Conservation (phyloP, 139 green algal genomes). For the Picochlorum sp. region DNA sequence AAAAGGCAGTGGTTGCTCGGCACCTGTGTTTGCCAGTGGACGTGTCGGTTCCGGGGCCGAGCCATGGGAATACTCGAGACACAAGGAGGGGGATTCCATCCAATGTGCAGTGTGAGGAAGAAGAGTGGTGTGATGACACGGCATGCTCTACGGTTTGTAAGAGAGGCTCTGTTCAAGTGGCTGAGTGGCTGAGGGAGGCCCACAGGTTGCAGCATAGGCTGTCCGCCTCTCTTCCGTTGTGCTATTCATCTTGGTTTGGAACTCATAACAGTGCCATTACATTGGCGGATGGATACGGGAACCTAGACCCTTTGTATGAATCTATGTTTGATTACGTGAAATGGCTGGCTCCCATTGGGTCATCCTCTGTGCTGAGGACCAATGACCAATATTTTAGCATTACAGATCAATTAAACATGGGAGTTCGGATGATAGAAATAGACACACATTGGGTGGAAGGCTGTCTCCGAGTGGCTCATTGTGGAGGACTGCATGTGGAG, state of each 20-base stretch:
- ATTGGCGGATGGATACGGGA: conserved; percentile 68
- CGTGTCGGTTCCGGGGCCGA: neutral
- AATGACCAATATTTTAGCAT: conserved; percentile 63
- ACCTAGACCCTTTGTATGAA: conserved; percentile 47
- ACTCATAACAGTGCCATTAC: conserved; percentile 70
- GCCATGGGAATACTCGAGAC: neutral
- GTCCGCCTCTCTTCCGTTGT: conserved; percentile 35
- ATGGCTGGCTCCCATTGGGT: conserved; percentile 18
- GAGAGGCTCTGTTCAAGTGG: conserved; percentile 41
- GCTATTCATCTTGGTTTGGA: conserved; percentile 41
- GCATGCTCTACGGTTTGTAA: conserved; percentile 52
- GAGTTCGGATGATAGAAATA: conserved; percentile 62
- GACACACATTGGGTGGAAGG: conserved; percentile 66
- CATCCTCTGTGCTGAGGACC: conserved; percentile 35
- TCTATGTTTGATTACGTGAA: conserved; percentile 50
- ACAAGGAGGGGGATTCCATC: conserved; percentile 25
- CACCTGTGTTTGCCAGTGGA: too few relatives aligned
- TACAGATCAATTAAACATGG: conserved; percentile 68
- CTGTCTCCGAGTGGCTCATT: conserved; percentile 61
- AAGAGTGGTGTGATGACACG: conserved; percentile 22
- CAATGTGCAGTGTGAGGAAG: conserved; percentile 27
- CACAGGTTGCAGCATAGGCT: conserved; percentile 35
- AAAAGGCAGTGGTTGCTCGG: neutral
- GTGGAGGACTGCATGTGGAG: conserved; percentile 52
- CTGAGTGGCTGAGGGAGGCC: conserved; percentile 42